Conservation (phyloP, 2,329 filamentous ascomycete species). For the Davidsoniella australis region DNA sequence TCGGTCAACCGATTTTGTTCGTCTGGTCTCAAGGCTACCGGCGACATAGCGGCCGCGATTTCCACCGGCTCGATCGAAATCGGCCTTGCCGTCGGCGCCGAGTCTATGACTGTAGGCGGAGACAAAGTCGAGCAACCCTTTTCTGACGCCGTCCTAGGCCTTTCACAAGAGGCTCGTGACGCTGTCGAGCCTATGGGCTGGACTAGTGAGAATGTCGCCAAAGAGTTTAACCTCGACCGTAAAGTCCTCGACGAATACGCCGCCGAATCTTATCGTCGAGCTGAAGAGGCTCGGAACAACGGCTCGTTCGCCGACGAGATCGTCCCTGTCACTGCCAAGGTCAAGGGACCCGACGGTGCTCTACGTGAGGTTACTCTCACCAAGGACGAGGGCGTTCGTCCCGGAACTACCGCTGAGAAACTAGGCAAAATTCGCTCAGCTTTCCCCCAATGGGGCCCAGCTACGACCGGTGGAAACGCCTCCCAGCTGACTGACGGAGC, state of each 20-base stretch:
- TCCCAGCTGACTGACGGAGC: constrained; percentile 90
- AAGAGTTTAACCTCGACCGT: constrained; percentile 71
- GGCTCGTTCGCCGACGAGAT: constrained; percentile 93
- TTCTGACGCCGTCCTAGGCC: constrained; percentile 45
- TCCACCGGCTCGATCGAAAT: constrained; percentile 62
- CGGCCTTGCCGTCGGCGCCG: constrained; percentile 74
- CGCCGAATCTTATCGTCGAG: constrained; percentile 71
- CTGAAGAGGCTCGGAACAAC: constrained; percentile 77
- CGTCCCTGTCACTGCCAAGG: constrained; percentile 61
- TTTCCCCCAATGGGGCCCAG: constrained; percentile 76
- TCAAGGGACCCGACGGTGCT: constrained; percentile 74
- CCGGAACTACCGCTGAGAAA: constrained; percentile 70
- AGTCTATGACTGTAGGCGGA: constrained; percentile 66
- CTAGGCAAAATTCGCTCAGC: constrained; percentile 75
- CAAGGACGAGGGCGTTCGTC: constrained; percentile 78
- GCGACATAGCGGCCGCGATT: constrained; percentile 88
- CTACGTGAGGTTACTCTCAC: constrained; percentile 61
- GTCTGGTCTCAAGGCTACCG: constrained; percentile 84
- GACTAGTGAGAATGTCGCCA: constrained; percentile 89
- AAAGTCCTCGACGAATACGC: constrained; percentile 73
- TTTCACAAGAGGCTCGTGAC: constrained; percentile 62
- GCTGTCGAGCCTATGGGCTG: constrained; percentile 95
- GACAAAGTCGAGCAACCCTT: constrained; percentile 28
- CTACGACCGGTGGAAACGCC: constrained; percentile 82
- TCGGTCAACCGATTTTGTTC: constrained; percentile 94